Evolutionary conservation across 2,329 filamentous ascomycete species (phyloP).

Genomic region (Arachnopeziza araneosa): DNA sequence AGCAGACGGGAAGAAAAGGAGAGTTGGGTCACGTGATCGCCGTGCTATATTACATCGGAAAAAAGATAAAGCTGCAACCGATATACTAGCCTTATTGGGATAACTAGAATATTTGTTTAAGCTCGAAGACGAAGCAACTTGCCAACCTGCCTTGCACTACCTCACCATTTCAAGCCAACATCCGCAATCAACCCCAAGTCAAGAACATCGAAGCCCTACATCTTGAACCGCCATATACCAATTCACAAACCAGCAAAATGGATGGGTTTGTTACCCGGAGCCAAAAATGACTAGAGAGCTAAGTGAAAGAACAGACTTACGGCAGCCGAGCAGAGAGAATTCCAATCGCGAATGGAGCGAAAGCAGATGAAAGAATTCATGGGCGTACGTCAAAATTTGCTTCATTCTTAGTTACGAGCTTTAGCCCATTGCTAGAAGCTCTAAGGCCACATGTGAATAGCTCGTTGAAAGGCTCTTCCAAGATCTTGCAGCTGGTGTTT

Average conservation of each 20-base stretch:
- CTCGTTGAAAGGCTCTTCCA: background rate
- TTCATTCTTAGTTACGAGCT: constrained; percentile 1
- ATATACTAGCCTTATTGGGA: background rate
- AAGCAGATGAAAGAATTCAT: constrained; percentile 99
- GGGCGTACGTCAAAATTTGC: constrained; percentile 60
- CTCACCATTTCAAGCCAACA: constrained; percentile 49
- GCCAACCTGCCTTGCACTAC: constrained; percentile 54
- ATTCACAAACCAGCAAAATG: constrained; percentile 35
- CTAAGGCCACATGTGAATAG: background rate
- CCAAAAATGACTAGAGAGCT: background rate
- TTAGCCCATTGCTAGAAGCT: background rate
- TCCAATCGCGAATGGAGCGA: constrained; percentile 90
- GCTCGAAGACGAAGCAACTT: background rate
- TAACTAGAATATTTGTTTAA: background rate
- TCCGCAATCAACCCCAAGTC: background rate
- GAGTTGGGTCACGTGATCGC: background rate
- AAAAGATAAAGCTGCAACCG: too few species aligned
- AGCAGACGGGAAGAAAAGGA: too few species aligned
- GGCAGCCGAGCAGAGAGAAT: constrained; percentile 76
- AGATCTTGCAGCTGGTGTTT: background rate
- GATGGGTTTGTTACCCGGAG: constrained; percentile 25
- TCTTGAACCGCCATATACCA: background rate
- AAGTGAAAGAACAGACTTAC: constrained; percentile 26
- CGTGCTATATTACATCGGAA: too few species aligned
- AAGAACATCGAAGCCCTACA: background rate